phyloP scores from a whole-genome alignment of 2,329 filamentous ascomycete genomes.

The Trichoderma asperellum region DNA sequence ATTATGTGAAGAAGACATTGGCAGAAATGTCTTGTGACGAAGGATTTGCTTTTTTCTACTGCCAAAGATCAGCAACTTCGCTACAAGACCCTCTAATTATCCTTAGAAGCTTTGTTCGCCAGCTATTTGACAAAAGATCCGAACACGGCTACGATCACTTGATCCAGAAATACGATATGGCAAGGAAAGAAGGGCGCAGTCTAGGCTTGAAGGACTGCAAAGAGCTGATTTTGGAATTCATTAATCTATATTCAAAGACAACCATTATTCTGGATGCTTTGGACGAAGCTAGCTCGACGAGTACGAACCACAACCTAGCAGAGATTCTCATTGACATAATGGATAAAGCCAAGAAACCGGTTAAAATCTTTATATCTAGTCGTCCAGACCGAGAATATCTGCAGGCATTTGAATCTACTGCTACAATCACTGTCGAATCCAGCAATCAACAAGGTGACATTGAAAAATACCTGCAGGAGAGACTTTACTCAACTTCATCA shows the following conservation, averaged over 20 bases:
- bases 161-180: constrained; percentile 3
- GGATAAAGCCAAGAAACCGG: constrained; percentile 18
- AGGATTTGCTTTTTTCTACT: constrained; percentile 33
- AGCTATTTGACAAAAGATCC: constrained; percentile 18
- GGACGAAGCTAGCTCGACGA: constrained; percentile 30
- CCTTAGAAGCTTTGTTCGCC: constrained; percentile 31
- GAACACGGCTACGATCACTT: not conserved
- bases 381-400: constrained; percentile 29
- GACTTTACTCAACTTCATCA: constrained; percentile 7
- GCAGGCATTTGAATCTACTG: constrained; percentile 17
- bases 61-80: constrained; percentile 24
- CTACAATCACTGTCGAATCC: constrained; percentile 29
- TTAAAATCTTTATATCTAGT: constrained; percentile 33
- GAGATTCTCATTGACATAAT: constrained; percentile 27
- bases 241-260: constrained; percentile 25
- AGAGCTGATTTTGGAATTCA: constrained; percentile 25
- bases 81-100: constrained; percentile 28
- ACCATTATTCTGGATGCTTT: constrained; percentile 31
- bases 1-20: not conserved
- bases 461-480: constrained; percentile 28
- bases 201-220: constrained; percentile 27
- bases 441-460: constrained; percentile 31
- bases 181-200: constrained; percentile 8
- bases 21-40: not conserved
- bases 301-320: constrained; percentile 24